Evolutionary conservation across 2,329 filamentous ascomycete species (phyloP).

Genomic region (Sodiomyces alkalinus): DNA sequence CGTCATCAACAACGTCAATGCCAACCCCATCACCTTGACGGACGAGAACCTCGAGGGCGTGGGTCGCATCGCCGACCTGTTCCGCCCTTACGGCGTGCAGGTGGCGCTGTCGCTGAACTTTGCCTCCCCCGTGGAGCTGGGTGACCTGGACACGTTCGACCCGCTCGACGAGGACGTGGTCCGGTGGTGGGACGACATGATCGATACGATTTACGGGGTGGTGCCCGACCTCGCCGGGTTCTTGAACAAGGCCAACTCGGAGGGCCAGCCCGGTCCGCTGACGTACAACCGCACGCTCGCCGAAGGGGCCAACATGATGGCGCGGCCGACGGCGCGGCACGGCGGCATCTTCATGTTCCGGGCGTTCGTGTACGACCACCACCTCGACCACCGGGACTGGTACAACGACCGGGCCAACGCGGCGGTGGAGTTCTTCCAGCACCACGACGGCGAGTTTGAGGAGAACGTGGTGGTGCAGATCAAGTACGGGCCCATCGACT

Average conservation of each 20-base stretch:
- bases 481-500: conserved; percentile 62
- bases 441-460: conserved; percentile 49
- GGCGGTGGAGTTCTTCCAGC: conserved; percentile 50
- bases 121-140: conserved; percentile 42
- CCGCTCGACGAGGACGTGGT: conserved; percentile 46
- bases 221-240: conserved; percentile 57
- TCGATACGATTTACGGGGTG: conserved; percentile 39
- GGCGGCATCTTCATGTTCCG: conserved; percentile 51
- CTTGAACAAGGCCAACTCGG: conserved; percentile 56
- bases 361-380: conserved; percentile 53
- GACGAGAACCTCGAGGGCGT: conserved; percentile 44
- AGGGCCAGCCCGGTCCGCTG: conserved; percentile 54
- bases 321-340: conserved; percentile 37
- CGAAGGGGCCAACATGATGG: conserved; percentile 55
- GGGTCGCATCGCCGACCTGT: conserved; percentile 44
- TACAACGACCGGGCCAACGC: conserved; percentile 54
- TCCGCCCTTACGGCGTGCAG: conserved; percentile 52
- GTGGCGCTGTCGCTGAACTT: conserved; percentile 55
- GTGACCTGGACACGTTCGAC: conserved; percentile 45
- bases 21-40: conserved; percentile 42
- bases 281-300: conserved; percentile 57
- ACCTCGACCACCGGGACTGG: conserved; percentile 32
- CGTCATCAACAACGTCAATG: conserved; percentile 59
- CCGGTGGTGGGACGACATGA: conserved; percentile 46
- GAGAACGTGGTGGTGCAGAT: conserved; percentile 59